Percentiles rank a stretch among this genome's conserved stretches.
phyloP scores from a whole-genome alignment of 1,139 yeast species.

The Suhomyces chickasaworum region DNA sequence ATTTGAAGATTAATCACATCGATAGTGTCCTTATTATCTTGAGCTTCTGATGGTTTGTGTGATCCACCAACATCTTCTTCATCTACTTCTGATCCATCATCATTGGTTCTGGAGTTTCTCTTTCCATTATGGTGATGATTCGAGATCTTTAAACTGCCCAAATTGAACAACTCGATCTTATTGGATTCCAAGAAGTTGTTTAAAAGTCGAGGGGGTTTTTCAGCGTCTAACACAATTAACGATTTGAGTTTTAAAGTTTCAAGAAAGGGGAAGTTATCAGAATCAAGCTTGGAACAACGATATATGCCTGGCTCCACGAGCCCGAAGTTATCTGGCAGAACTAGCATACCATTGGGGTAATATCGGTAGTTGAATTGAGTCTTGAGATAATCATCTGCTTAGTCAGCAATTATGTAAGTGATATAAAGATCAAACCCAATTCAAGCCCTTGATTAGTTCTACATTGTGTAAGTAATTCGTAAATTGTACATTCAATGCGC shows the following conservation, averaged over 20 bases:
- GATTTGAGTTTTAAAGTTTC: constrained; percentile 63
- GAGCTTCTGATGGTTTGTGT: constrained; percentile 6
- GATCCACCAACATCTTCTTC: too few relatives aligned
- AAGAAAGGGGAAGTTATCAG: constrained; percentile 64
- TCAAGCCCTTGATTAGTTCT: too few relatives aligned
- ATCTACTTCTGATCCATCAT: constrained; percentile 21
- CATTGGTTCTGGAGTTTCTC: constrained; percentile 13
- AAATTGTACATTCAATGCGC: not conserved
- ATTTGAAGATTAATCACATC: constrained; percentile 21
- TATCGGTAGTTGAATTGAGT: not conserved
- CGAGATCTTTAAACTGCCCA: constrained; percentile 48
- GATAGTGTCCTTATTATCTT: constrained; percentile 14
- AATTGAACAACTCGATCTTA: constrained; percentile 45
- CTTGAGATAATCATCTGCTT: not conserved
- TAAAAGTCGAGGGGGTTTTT: constrained; percentile 62
- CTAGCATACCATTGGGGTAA: constrained; percentile 50
- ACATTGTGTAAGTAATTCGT: not conserved
- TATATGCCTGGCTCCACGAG: constrained; percentile 73
- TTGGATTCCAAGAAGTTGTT: constrained; percentile 48
- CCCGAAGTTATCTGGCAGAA: constrained; percentile 80
- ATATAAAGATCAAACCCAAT: too few relatives aligned
- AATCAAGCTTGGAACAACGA: constrained; percentile 55
- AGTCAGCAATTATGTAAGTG: constrained; percentile 1
- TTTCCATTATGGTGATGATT: constrained; percentile 37
- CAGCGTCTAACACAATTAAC: constrained; percentile 67